Conservation (phyloP, 345 rosid species). For the Gossypium anomalum region DNA sequence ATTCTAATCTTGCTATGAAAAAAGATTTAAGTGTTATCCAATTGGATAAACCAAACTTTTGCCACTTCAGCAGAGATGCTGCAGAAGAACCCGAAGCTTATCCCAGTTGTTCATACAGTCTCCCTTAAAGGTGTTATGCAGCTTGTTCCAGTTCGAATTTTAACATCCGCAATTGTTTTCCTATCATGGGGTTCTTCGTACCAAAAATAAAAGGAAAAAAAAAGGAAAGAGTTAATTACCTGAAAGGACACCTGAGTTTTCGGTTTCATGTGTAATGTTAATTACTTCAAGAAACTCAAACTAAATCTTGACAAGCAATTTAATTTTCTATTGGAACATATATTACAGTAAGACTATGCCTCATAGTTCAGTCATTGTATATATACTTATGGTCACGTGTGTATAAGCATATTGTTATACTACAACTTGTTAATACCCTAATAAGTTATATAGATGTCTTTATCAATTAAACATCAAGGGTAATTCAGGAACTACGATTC, state of each 20-base stretch:
- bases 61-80: slow-evolving; percentile 14
- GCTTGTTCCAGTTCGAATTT: neutral
- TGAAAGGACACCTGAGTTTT: no score
- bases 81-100: neutral
- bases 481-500: slow-evolving; percentile 15
- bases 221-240: no score
- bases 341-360: neutral
- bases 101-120: neutral
- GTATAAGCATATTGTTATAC: neutral
- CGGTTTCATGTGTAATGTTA: no score
- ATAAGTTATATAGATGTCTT: neutral
- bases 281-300: neutral
- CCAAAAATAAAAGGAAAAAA: no score
- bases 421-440: neutral
- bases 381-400: neutral
- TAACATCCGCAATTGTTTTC: neutral
- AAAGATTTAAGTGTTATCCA: neutral
- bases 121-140: neutral
- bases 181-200: neutral
- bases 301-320: neutral
- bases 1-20: slow-evolving; percentile 18
- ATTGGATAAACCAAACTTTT: slow-evolving; percentile 25
- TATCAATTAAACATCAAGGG: slow-evolving; percentile 11
- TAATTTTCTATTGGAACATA: neutral
- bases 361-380: neutral